These are phyloP conservation scores for Leccinum fuscescens DNA, from an alignment of 1,284 basidiomycete species.

Conservation along the genomic window DNA sequence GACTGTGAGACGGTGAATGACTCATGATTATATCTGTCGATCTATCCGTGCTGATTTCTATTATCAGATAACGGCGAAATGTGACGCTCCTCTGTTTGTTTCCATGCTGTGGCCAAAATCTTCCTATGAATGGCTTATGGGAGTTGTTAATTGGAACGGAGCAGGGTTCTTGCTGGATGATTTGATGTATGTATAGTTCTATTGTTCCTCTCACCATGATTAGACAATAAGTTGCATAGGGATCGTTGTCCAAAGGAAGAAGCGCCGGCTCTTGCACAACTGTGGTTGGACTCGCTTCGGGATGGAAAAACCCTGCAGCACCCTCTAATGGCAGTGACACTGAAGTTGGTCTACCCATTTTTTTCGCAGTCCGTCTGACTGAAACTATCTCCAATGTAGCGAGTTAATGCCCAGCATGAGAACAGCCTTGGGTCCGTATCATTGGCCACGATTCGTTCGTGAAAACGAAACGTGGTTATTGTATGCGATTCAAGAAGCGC, in stretches of 20 bases:
- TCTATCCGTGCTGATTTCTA: not conserved
- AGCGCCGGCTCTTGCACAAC: not conserved
- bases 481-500: not conserved
- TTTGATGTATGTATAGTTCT: not conserved
- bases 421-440: not conserved
- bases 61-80: not conserved
- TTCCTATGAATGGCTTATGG: not conserved
- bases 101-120: not conserved
- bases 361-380: not conserved
- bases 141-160: not conserved
- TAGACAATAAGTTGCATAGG: not conserved
- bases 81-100: not conserved
- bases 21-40: not conserved
- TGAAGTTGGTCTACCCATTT: not conserved
- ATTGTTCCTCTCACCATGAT: not conserved
- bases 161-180: not conserved
- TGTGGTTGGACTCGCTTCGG: not conserved
- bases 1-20: not conserved
- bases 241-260: not conserved
- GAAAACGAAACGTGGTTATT: not conserved
- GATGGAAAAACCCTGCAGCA: not conserved
- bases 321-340: not conserved
- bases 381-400: not conserved
- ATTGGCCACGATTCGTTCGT: not conserved
- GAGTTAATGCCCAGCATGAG: not conserved